Conservation (phyloP, 1,139 yeast genomes). For the Blastobotrys petasosporus region DNA sequence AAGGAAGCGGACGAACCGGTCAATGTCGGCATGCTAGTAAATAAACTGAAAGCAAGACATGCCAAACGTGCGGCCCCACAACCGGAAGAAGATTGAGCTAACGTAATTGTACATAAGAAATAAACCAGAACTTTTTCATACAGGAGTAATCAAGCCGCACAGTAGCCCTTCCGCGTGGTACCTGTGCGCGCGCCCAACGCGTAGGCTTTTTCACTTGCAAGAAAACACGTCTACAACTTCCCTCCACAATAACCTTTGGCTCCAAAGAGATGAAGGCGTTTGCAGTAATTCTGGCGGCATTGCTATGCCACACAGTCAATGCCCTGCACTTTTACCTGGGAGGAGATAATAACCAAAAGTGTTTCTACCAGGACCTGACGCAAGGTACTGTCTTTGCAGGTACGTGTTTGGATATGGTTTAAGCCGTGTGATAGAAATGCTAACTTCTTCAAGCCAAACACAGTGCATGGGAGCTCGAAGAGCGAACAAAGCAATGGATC, state of each 20-base stretch:
- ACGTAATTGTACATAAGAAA: background rate
- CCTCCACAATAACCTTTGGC: background rate
- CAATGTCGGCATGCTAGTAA: slow-evolving; percentile 23
- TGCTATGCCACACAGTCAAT: slow-evolving; percentile 21
- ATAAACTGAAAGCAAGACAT: slow-evolving; percentile 22
- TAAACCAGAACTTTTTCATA: background rate
- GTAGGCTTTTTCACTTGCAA: background rate
- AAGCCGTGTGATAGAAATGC: background rate
- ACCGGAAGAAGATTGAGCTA: background rate
- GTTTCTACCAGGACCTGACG: slow-evolving; percentile 62
- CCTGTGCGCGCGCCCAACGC: slow-evolving; percentile 1
- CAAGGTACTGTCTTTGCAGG: slow-evolving; percentile 57
- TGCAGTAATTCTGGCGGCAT: slow-evolving; percentile 8
- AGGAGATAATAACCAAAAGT: slow-evolving; percentile 50
- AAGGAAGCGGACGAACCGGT: slow-evolving; percentile 13
- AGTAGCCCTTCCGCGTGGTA: no score
- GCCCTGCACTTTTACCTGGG: slow-evolving; percentile 50
- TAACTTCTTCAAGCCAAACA: slow-evolving; percentile 36
- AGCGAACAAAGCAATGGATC: slow-evolving; percentile 40
- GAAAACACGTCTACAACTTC: slow-evolving; percentile 1
- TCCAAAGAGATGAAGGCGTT: slow-evolving; percentile 5
- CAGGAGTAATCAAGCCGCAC: no score
- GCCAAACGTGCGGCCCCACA: no score
- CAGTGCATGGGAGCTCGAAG: slow-evolving; percentile 52
- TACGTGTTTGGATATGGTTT: slow-evolving; percentile 14